Evolutionary conservation across 2,329 filamentous ascomycete species (phyloP).

Genomic region (Cladosporium sp.): DNA sequence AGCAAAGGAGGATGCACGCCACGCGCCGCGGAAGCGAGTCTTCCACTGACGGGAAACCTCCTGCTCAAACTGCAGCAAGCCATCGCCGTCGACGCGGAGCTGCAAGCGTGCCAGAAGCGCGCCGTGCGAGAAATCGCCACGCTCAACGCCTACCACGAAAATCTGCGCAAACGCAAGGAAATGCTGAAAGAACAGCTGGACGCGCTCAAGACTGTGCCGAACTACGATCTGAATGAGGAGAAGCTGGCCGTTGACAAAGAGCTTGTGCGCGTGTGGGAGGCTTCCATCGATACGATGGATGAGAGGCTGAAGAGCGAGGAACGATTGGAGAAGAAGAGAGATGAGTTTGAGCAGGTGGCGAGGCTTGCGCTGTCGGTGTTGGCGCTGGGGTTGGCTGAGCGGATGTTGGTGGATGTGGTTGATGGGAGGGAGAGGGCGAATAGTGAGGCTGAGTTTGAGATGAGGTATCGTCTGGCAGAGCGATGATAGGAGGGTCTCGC

Average conservation of each 20-base stretch:
- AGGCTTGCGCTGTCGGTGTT: slow-evolving; percentile 1
- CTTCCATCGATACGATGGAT: slow-evolving; percentile 16
- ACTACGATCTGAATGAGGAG: slow-evolving; percentile 11
- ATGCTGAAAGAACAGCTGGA: slow-evolving; percentile 2
- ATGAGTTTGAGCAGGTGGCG: slow-evolving; percentile 1
- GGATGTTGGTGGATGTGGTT: slow-evolving; percentile 11
- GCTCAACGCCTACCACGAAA: neutral
- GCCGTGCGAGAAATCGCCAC: neutral
- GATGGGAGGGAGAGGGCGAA: neutral
- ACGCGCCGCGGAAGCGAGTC: neutral
- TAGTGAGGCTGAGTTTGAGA: slow-evolving; percentile 14
- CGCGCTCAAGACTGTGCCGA: neutral
- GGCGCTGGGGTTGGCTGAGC: slow-evolving; percentile 13
- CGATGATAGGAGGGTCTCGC: neutral
- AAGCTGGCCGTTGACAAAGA: slow-evolving; percentile 7
- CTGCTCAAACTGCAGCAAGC: slow-evolving; percentile 7
- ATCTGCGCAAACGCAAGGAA: slow-evolving; percentile 6
- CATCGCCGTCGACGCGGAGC: slow-evolving; percentile 5
- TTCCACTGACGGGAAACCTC: neutral
- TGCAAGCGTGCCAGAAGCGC: slow-evolving; percentile 1
- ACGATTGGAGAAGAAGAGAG: slow-evolving; percentile 10
- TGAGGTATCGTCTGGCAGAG: neutral
- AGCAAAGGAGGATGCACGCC: neutral
- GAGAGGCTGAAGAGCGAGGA: slow-evolving; percentile 14
- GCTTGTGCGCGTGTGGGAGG: slow-evolving; percentile 16